Evolutionary conservation across 2,329 filamentous ascomycete species (phyloP).

Genomic region (Monosporascus sp.): DNA sequence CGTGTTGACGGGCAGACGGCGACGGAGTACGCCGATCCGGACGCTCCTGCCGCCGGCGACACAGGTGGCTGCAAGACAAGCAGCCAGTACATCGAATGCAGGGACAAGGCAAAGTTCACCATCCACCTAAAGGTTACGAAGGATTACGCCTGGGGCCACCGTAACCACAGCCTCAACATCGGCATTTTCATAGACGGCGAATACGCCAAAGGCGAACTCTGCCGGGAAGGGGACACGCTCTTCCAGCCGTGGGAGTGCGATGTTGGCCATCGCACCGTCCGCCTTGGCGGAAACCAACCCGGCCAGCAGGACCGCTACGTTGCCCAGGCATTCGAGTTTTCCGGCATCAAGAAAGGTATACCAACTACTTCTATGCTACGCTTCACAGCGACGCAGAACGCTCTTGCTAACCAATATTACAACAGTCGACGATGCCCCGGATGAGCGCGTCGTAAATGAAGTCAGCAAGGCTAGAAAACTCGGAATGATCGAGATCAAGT

Average conservation of each 20-base stretch:
- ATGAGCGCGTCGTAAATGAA: slow-evolving; percentile 5
- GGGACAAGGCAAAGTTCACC: slow-evolving; percentile 12
- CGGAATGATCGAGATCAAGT: slow-evolving; percentile 14
- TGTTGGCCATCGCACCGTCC: background rate
- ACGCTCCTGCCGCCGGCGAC: slow-evolving; percentile 1
- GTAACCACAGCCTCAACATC: slow-evolving; percentile 9
- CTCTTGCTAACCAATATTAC: too few species aligned
- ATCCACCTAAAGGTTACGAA: slow-evolving; percentile 9
- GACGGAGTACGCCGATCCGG: slow-evolving; percentile 14
- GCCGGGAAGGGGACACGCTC: background rate
- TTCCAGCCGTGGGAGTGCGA: background rate
- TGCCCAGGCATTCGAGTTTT: slow-evolving; percentile 3
- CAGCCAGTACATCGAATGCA: slow-evolving; percentile 15
- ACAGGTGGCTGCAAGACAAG: background rate
- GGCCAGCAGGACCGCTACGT: background rate
- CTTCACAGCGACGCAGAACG: too few species aligned
- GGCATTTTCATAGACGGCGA: slow-evolving; percentile 13
- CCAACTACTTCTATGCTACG: background rate
- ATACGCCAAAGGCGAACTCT: slow-evolving; percentile 7
- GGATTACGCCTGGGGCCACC: slow-evolving; percentile 5
- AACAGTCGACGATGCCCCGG: slow-evolving; percentile 7
- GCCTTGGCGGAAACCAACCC: background rate
- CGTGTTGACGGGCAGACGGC: slow-evolving; percentile 12
- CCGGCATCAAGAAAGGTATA: slow-evolving; percentile 12
- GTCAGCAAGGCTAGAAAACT: slow-evolving; percentile 7